Evolutionary conservation across 495 filamentous ascomycete genomes (phyloP).

Genomic region (Penicillium arizonense): DNA sequence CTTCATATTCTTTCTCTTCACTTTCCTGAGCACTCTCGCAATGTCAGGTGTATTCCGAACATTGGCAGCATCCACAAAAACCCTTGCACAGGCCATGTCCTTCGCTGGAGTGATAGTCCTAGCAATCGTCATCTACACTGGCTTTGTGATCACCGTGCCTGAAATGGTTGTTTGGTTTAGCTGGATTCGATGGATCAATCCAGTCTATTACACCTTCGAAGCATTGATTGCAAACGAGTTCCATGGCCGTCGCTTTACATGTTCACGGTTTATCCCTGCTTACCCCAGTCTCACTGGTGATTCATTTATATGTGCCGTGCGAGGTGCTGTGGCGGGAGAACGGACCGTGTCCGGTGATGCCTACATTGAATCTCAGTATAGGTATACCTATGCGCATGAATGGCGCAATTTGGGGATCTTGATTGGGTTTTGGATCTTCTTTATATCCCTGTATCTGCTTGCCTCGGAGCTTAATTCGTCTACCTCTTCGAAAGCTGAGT

Average conservation of each 20-base stretch:
- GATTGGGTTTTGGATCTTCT: slow-evolving; percentile 62
- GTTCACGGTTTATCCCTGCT: slow-evolving; percentile 49
- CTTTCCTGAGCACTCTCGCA: slow-evolving; percentile 52
- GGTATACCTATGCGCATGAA: slow-evolving; percentile 55
- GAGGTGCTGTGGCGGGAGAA: slow-evolving; percentile 53
- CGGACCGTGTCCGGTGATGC: slow-evolving; percentile 51
- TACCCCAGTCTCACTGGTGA: slow-evolving; percentile 48
- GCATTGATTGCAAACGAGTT: slow-evolving; percentile 57
- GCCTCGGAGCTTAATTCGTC: slow-evolving; percentile 46
- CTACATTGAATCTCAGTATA: slow-evolving; percentile 54
- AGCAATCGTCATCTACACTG: slow-evolving; percentile 47
- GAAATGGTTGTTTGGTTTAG: slow-evolving; percentile 51
- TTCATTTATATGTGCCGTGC: slow-evolving; percentile 49
- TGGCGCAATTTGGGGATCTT: slow-evolving; percentile 70
- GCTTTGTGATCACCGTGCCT: slow-evolving; percentile 44
- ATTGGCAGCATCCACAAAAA: slow-evolving; percentile 45
- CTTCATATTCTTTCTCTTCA: slow-evolving; percentile 61
- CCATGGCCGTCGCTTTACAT: slow-evolving; percentile 49
- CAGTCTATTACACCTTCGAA: slow-evolving; percentile 46
- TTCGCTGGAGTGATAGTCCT: slow-evolving; percentile 47
- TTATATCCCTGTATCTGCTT: slow-evolving; percentile 48
- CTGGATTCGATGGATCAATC: slow-evolving; percentile 50
- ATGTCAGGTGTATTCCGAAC: slow-evolving; percentile 54
- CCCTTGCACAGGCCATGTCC: slow-evolving; percentile 50
- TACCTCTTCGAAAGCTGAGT: slow-evolving; percentile 42